A percentile compares a stretch with the other conserved stretches of the same genome.
These are phyloP conservation scores for Vitis vinifera DNA, from an alignment of 164 flowering plant genomes.

Conservation along the genomic window ASM3070453v1 NC_081822.1:3968001-3968500, in stretches of 20 bases:
- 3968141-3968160: neutral
- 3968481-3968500: too few relatives aligned
- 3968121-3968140: neutral
- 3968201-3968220: neutral
- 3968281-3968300: conserved; percentile 13
- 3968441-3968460: conserved; percentile 2
- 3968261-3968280: neutral
- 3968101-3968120: conserved; percentile 1
- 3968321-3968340: neutral
- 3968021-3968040: neutral
- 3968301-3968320: neutral
- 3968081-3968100: conserved; percentile 17
- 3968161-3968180: conserved; percentile 1
- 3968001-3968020: neutral
- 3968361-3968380: conserved; percentile 6
- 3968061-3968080: conserved; percentile 23
- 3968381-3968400: conserved; percentile 7
- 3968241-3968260: neutral
- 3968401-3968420: conserved; percentile 7
- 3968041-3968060: conserved; percentile 2
- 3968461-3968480: neutral
- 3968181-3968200: neutral
- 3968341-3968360: conserved; percentile 3
- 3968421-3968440: neutral
- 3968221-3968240: conserved; percentile 2